Evolutionary conservation across 441 rosid genomes (phyloP), one percentile per base, ranked within the genome.

Genomic region (Metrosideros polymorpha): DNA sequence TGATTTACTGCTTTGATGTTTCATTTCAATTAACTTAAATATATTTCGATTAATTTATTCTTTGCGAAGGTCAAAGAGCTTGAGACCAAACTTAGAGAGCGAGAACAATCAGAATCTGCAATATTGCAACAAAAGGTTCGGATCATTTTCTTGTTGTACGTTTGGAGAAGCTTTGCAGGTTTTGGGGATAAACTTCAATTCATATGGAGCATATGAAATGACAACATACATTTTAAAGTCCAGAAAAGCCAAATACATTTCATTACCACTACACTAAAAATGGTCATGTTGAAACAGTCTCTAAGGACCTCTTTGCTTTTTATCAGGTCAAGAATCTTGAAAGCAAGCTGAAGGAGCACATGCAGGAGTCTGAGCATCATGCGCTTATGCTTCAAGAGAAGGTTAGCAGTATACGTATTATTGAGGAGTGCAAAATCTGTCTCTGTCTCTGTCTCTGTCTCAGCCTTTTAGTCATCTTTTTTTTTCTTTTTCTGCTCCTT

Each of bases 251-350:
- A 39, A 12, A 27, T 71, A 39, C 79, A 22, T 22, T 71, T 10
- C 47, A 71, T 71, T 71, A 71, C 79, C 79, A 22, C 17, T 71
- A 35, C 47, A 71, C 39, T 71, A 12, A 71, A 42, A 39, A 71
- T 71, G 47, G 47, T 39, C 47, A 39, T 39, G 79, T 71, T 71
- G 45, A 71, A 35, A 22, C 79, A 12, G 27, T 50, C 29, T 54
- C 27, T 32, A 59, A 86, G 22, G 39, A 32, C 45, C 29, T 32
- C 45, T 32, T 85, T 84, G 71, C 83, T 56, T 83, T 59, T 50
- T 35, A 89, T 85, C 93, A 95, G 98, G 92, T 94, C 83, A 94
- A 90, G 88, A 95, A 94, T 86, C 94, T 95, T 43, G 99, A 95
- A 89, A 93, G 88, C 86, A 94, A 91, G 89, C 89, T 93, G 91